These are phyloP conservation scores for Tricladium varicosporioides DNA, from an alignment of 2,329 filamentous ascomycete species.

Conservation along the genomic window DNA sequence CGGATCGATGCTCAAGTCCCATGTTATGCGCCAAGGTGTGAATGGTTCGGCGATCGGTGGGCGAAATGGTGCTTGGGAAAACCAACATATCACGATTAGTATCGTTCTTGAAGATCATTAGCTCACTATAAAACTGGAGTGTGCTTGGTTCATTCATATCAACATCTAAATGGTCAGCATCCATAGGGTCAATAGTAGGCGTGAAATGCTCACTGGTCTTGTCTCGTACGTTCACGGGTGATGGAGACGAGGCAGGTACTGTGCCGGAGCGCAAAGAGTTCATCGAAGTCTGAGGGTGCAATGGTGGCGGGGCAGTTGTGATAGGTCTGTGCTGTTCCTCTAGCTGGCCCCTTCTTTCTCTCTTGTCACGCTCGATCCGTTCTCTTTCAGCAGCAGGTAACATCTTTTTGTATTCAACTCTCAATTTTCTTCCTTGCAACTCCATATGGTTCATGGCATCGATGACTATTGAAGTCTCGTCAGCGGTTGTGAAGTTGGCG, in stretches of 20 bases:
- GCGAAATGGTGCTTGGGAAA: constrained; percentile 77
- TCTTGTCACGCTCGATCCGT: constrained; percentile 94
- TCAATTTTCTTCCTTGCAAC: constrained; percentile 87
- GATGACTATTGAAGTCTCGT: constrained; percentile 91
- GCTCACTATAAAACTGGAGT: constrained; percentile 84
- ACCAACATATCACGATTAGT: constrained; percentile 74
- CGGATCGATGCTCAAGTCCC: constrained; percentile 86
- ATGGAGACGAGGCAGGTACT: constrained; percentile 39
- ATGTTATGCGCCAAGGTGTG: constrained; percentile 96
- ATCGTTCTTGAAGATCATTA: constrained; percentile 85
- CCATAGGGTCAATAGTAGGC: constrained; percentile 7
- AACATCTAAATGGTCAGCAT: constrained; percentile 46
- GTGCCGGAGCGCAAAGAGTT: constrained; percentile 69
- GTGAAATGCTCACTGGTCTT: constrained; percentile 20
- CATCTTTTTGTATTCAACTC: constrained; percentile 99
- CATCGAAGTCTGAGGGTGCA: constrained; percentile 84
- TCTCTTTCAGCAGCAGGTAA: constrained; percentile 91
- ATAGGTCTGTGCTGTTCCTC: constrained; percentile 92
- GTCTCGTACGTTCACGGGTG: constrained; percentile 32
- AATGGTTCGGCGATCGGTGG: constrained; percentile 82
- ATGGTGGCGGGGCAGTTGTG: constrained; percentile 43
- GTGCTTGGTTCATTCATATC: constrained; percentile 91
- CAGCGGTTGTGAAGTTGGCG: constrained; percentile 94
- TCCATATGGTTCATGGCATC: constrained; percentile 94
- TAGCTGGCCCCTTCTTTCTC: constrained; percentile 90